Conservation (phyloP, 768 basidiomycete genomes). For the Hemileccinum rubropunctum region DNA sequence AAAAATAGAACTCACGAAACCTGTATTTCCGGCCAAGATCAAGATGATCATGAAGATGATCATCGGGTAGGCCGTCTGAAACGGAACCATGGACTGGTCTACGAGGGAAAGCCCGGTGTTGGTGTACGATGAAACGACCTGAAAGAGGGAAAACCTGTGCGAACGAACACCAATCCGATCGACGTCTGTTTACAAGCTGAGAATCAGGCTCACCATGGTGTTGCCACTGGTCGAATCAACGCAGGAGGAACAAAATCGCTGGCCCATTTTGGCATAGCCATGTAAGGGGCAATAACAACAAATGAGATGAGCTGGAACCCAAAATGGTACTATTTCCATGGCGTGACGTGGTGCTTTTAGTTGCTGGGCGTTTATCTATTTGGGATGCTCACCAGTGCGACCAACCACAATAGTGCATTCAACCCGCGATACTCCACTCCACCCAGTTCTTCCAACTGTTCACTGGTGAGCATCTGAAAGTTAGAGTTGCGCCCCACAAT, state of each 20-base stretch:
- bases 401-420: conserved; percentile 77
- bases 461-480: conserved; percentile 66
- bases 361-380: background rate
- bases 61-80: conserved; percentile 83
- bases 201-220: conserved; percentile 56
- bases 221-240: conserved; percentile 51
- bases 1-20: conserved; percentile 65
- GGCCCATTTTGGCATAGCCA: conserved; percentile 59
- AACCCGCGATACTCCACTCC: conserved; percentile 91
- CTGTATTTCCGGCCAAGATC: conserved; percentile 91
- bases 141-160: conserved; percentile 79
- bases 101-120: conserved; percentile 87
- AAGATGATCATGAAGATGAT: conserved; percentile 67
- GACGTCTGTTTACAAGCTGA: background rate
- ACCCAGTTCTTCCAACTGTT: conserved; percentile 88
- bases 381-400: conserved; percentile 55
- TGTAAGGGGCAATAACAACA: conserved; percentile 78
- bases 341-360: conserved; percentile 4
- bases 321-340: conserved; percentile 66
- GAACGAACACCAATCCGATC: background rate
- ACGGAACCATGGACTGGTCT: conserved; percentile 90
- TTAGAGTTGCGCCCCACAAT: conserved; percentile 79
- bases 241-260: conserved; percentile 57
- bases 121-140: conserved; percentile 82
- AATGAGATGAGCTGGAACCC: conserved; percentile 66